Evolutionary conservation across 345 rosid genomes (phyloP).

Genomic region (Sapria himalayana): DNA sequence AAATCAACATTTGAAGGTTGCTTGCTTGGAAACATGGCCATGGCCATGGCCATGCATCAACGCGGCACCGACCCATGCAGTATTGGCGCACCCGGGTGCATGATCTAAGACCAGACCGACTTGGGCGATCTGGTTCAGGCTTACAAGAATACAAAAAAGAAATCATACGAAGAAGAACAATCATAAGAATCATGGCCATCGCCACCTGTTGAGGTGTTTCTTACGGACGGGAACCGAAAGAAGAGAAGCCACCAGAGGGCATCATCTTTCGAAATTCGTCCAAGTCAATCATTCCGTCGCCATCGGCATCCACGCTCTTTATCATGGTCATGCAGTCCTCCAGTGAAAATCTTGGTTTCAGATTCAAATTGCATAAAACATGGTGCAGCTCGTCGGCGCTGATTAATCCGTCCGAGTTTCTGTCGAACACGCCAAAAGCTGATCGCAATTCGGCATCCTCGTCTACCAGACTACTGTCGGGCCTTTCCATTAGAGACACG

Average conservation of each 20-base stretch:
- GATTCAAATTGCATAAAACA: conserved; percentile 64
- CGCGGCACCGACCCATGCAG: too few species aligned
- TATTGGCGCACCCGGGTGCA: too few species aligned
- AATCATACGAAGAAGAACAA: too few species aligned
- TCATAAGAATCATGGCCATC: too few species aligned
- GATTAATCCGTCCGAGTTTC: conserved; percentile 78
- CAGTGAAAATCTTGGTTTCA: conserved; percentile 57
- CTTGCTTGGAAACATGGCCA: too few species aligned
- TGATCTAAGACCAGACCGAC: too few species aligned
- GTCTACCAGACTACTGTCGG: conserved; percentile 45
- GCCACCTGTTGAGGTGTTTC: too few species aligned
- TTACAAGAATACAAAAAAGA: too few species aligned
- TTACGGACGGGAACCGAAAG: conserved; percentile 43
- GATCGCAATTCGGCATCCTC: conserved; percentile 30
- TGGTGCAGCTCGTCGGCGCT: conserved; percentile 72
- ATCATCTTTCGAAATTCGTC: conserved; percentile 87
- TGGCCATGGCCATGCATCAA: too few species aligned
- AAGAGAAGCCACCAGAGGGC: conserved; percentile 82
- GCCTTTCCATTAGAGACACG: conserved; percentile 57
- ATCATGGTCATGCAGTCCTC: conserved; percentile 84
- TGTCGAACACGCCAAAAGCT: conserved; percentile 84
- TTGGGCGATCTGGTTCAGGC: too few species aligned
- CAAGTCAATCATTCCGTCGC: conserved; percentile 77
- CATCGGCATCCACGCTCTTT: conserved; percentile 74
- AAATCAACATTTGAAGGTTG: too few species aligned